Evolutionary conservation across 768 basidiomycete genomes (phyloP).

Genomic region (Suillus fuscotomentosus): DNA sequence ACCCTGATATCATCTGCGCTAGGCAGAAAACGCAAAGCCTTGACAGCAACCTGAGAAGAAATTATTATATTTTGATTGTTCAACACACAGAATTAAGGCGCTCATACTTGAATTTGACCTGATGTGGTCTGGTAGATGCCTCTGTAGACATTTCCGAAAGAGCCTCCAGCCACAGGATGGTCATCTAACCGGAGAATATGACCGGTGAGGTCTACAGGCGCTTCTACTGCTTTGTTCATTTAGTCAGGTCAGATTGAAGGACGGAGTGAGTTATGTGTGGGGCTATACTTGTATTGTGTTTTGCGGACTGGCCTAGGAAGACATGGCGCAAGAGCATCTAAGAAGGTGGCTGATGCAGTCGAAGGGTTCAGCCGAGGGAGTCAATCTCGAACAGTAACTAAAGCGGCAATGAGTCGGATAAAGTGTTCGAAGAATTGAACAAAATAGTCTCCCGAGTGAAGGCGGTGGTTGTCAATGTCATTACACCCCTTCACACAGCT

Average conservation of each 20-base stretch:
- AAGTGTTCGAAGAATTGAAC: background rate
- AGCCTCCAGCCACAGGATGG: constrained; percentile 9
- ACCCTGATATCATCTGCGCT: constrained; percentile 1
- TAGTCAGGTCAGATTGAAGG: background rate
- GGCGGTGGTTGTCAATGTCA: too few species aligned
- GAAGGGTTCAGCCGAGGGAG: background rate
- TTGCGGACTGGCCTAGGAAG: background rate
- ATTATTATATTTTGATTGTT: background rate
- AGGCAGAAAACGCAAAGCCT: constrained; percentile 16
- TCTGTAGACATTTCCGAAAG: constrained; percentile 17
- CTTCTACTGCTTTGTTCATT: background rate
- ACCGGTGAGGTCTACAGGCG: constrained; percentile 11
- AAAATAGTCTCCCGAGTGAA: too few species aligned
- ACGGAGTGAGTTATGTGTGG: background rate
- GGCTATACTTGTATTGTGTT: background rate
- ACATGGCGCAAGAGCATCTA: background rate
- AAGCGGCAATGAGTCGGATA: background rate
- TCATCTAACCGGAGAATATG: background rate
- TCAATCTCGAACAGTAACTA: background rate
- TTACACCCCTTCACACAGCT: too few species aligned
- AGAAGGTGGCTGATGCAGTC: background rate
- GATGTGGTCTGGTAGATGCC: background rate
- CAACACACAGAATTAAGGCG: background rate
- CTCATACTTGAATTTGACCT: background rate
- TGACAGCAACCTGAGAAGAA: constrained; percentile 21